These are phyloP conservation scores for Rhynchospora tenuis DNA, from an alignment of 176 grass and related monocot species.

Conservation along the genomic window DNA sequence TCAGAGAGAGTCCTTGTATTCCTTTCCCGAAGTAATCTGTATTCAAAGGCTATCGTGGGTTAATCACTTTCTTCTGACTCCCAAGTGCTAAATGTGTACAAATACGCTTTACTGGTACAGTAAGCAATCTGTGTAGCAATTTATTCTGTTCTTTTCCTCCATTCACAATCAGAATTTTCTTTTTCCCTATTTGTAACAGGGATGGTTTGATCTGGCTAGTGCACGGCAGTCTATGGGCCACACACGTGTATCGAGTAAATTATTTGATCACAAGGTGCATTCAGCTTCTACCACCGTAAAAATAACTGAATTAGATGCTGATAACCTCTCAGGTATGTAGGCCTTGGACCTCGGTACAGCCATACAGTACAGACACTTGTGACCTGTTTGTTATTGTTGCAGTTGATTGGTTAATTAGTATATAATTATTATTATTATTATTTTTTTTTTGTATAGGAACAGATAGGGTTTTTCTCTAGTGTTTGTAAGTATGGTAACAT, in stretches of 20 bases:
- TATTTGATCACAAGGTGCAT: constrained; percentile 72
- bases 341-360: background rate
- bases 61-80: too few species aligned
- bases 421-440: too few species aligned
- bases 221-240: constrained; percentile 83
- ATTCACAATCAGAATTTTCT: background rate
- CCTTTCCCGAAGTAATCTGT: too few species aligned
- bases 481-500: background rate
- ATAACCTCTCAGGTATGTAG: constrained; percentile 39
- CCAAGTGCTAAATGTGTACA: too few species aligned
- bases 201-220: constrained; percentile 91
- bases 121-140: background rate
- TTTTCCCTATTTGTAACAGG: constrained; percentile 23
- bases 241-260: constrained; percentile 59
- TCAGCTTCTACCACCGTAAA: constrained; percentile 70
- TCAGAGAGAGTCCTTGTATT: too few species aligned
- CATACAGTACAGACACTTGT: background rate
- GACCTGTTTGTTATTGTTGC: background rate
- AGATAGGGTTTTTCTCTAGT: background rate
- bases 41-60: too few species aligned
- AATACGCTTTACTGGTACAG: background rate
- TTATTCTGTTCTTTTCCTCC: background rate
- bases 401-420: background rate
- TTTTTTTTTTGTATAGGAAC: background rate
- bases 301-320: constrained; percentile 33